Evolutionary conservation across 2,329 filamentous ascomycete genomes (phyloP).

Genomic region (Aureobasidium subglaciale): DNA sequence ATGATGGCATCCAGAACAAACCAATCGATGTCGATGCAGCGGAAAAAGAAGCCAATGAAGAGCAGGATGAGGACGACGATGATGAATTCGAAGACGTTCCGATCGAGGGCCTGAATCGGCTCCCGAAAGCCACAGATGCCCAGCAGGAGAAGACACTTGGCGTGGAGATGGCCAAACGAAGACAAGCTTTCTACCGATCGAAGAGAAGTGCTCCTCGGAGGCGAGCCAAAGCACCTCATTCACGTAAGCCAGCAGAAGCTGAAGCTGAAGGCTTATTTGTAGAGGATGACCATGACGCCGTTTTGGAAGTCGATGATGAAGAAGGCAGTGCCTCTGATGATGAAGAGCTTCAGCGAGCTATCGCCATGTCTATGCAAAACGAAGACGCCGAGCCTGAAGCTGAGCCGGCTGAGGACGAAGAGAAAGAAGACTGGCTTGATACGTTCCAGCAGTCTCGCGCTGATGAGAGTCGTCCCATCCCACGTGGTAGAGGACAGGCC

Average conservation of each 20-base stretch:
- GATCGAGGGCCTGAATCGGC: conserved; percentile 77
- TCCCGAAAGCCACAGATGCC: conserved; percentile 54
- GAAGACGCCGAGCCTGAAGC: conserved; percentile 45
- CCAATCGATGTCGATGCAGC: conserved; percentile 82
- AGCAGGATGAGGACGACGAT: conserved; percentile 55
- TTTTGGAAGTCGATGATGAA: conserved; percentile 27
- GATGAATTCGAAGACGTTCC: conserved; percentile 89
- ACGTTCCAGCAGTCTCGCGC: conserved; percentile 40
- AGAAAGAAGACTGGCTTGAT: conserved; percentile 45
- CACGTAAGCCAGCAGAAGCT: conserved; percentile 32
- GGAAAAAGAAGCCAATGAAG: conserved; percentile 43
- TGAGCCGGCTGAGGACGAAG: conserved; percentile 29
- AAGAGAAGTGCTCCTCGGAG: conserved; percentile 18
- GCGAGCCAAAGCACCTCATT: conserved; percentile 19
- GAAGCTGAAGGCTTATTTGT: conserved; percentile 53
- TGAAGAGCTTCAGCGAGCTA: conserved; percentile 71
- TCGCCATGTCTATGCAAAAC: conserved; percentile 70
- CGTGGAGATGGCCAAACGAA: conserved; percentile 30
- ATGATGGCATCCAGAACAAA: conserved; percentile 69
- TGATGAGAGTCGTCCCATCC: conserved; percentile 37
- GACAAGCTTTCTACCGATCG: conserved; percentile 42
- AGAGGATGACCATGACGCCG: conserved; percentile 29
- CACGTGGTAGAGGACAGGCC: conserved; percentile 45
- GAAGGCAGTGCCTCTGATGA: conserved; percentile 52
- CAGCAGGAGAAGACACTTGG: conserved; percentile 20